phyloP scores from a whole-genome alignment of 2,329 filamentous ascomycete species.

The Fusarium scirpi region DNA sequence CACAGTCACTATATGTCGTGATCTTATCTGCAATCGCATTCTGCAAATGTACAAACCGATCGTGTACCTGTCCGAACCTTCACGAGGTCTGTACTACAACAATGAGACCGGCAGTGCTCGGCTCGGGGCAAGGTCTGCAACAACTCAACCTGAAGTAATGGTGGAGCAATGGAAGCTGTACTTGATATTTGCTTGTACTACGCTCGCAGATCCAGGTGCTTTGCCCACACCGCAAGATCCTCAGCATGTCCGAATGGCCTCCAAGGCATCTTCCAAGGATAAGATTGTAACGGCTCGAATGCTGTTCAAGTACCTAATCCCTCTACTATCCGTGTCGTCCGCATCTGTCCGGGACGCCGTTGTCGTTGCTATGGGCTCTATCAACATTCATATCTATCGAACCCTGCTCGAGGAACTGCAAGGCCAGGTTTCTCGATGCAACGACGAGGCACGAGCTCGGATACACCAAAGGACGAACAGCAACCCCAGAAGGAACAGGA shows the following conservation, averaged over 20 bases:
- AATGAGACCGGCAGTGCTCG: conserved; percentile 68
- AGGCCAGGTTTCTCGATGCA: conserved; percentile 85
- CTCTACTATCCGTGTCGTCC: conserved; percentile 83
- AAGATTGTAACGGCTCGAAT: conserved; percentile 90
- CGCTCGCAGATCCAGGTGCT: conserved; percentile 83
- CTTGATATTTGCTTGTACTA: conserved; percentile 96
- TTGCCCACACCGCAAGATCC: conserved; percentile 63
- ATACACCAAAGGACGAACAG: conserved; percentile 90
- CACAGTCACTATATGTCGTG: conserved; percentile 88
- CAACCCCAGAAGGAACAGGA: conserved; percentile 82
- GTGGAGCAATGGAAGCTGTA: conserved; percentile 99
- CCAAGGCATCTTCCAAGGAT: conserved; percentile 73
- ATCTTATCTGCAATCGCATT: conserved; percentile 91
- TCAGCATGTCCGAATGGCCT: conserved; percentile 85
- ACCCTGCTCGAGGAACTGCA: conserved; percentile 91
- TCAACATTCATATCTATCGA: conserved; percentile 93
- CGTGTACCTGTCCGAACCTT: conserved; percentile 79
- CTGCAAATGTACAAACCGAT: conserved; percentile 93
- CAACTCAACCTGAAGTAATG: conserved; percentile 84
- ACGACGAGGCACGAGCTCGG: conserved; percentile 86
- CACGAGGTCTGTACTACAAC: conserved; percentile 73
- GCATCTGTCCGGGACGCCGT: conserved; percentile 88
- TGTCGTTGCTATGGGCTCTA: conserved; percentile 90
- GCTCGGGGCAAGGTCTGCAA: conserved; percentile 66
- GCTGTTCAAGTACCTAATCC: conserved; percentile 91